phyloP scores from a whole-genome alignment of 495 filamentous ascomycete genomes.

The Tuber borchii region DNA sequence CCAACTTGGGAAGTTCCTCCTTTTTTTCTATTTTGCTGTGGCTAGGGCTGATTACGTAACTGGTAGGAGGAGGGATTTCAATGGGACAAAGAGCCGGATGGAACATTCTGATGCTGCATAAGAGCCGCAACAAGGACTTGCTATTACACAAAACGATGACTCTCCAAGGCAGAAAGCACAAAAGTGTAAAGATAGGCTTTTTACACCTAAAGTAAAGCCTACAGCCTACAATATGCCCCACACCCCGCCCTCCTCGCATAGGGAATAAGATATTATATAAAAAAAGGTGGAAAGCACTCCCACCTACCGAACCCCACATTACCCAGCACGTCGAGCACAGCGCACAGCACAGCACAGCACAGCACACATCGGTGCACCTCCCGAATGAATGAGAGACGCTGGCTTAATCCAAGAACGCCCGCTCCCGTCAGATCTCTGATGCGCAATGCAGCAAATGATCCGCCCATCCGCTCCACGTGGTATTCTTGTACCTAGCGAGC shows the following conservation, averaged over 20 bases:
- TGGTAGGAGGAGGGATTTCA: not conserved
- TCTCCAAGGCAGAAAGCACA: not conserved
- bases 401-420: not conserved
- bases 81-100: not conserved
- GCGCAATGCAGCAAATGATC: not conserved
- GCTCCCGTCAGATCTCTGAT: not conserved
- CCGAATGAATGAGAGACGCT: not conserved
- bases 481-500: not conserved
- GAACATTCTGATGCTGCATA: not conserved
- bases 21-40: not conserved
- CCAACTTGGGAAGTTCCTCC: not conserved
- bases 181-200: not conserved
- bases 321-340: not conserved
- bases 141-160: not conserved
- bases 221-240: not conserved
- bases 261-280: not conserved
- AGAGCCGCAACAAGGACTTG: not conserved
- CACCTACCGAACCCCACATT: not conserved
- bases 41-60: not conserved
- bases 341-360: not conserved
- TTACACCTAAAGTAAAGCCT: not conserved
- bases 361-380: not conserved
- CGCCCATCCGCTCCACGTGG: not conserved
- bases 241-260: not conserved
- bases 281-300: not conserved